Evolutionary conservation across 345 rosid species (phyloP).

Genomic region (Hibiscus tridactylites): DNA sequence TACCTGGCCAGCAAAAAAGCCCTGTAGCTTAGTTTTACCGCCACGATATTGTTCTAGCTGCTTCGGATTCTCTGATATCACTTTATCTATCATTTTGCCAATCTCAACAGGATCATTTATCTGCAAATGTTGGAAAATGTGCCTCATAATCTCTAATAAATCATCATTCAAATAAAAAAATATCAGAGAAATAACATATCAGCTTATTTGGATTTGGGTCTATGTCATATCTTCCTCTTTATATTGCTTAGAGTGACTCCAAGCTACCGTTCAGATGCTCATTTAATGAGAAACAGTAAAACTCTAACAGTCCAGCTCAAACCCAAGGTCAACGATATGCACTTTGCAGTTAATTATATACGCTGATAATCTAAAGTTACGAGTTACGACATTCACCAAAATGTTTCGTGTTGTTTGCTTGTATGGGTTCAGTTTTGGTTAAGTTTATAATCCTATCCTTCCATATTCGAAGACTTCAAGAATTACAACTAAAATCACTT

Average conservation of each 20-base stretch:
- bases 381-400: background rate
- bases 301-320: background rate
- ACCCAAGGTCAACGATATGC: background rate
- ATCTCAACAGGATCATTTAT: conserved; percentile 73
- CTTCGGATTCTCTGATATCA: conserved; percentile 66
- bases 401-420: background rate
- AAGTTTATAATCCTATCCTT: background rate
- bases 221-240: background rate
- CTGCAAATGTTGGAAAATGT: conserved; percentile 31
- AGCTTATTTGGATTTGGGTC: background rate
- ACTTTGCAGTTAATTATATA: background rate
- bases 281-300: background rate
- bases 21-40: conserved; percentile 83
- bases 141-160: background rate
- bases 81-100: conserved; percentile 69
- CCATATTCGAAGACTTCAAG: background rate
- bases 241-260: background rate
- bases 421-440: background rate
- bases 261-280: background rate
- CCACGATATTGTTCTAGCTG: conserved; percentile 78
- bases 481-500: background rate
- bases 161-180: background rate
- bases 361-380: no score
- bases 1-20: conserved; percentile 94
- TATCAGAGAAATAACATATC: background rate